Percentiles rank a stretch among this genome's conserved stretches.
Evolutionary conservation across 768 basidiomycete species (phyloP).

Genomic region (Collybiopsis confluens): DNA sequence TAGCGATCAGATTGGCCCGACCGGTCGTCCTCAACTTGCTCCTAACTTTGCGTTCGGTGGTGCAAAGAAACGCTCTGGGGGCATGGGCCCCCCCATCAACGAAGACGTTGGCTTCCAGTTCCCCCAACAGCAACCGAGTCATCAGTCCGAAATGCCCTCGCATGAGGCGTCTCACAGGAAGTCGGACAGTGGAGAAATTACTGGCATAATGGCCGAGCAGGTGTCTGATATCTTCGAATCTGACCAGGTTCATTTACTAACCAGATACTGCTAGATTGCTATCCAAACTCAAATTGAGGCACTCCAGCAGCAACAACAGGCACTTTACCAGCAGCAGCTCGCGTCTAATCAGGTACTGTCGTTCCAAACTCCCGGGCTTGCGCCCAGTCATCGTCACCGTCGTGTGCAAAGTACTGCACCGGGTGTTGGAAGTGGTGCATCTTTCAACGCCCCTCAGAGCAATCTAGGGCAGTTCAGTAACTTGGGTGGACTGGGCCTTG

Average conservation of each 20-base stretch:
- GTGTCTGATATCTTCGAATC: slow-evolving; percentile 38
- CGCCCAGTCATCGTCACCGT: slow-evolving; percentile 68
- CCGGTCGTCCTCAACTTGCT: slow-evolving; percentile 84
- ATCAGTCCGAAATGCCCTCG: slow-evolving; percentile 23
- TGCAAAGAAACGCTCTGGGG: slow-evolving; percentile 49
- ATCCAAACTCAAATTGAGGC: slow-evolving; percentile 88
- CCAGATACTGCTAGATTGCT: slow-evolving; percentile 55
- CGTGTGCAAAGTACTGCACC: slow-evolving; percentile 87
- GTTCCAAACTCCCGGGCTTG: slow-evolving; percentile 73
- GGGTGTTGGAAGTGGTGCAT: slow-evolving; percentile 37
- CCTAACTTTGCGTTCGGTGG: slow-evolving; percentile 78
- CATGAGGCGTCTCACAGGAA: slow-evolving; percentile 45
- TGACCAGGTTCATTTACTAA: slow-evolving; percentile 8
- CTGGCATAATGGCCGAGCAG: slow-evolving; percentile 94
- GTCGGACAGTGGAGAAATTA: slow-evolving; percentile 70
- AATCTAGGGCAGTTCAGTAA: slow-evolving; percentile 69
- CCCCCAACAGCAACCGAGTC: slow-evolving; percentile 60
- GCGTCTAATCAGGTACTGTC: slow-evolving; percentile 84
- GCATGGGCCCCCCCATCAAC: slow-evolving; percentile 69
- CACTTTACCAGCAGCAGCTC: slow-evolving; percentile 84
- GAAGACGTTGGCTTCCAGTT: slow-evolving; percentile 83
- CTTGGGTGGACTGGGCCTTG: slow-evolving; percentile 46
- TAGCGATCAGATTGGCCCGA: slow-evolving; percentile 58
- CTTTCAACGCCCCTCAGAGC: slow-evolving; percentile 43
- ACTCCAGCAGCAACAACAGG: slow-evolving; percentile 86